These are phyloP conservation scores for Phytophthora kernoviae DNA, from an alignment of 352 stramenopile species.

Conservation along the genomic window DNA sequence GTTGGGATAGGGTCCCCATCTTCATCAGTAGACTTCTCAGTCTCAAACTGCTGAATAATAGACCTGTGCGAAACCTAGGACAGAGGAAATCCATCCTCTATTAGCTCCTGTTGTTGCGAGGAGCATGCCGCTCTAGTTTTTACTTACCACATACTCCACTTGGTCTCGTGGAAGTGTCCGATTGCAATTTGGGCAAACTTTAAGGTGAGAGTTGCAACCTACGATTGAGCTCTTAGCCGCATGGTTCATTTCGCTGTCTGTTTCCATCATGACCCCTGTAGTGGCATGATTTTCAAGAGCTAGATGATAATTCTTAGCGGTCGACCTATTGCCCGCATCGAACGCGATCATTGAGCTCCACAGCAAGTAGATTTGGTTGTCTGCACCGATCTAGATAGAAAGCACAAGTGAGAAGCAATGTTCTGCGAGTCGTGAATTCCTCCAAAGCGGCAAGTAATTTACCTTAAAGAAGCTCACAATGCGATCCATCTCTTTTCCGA, in stretches of 20 bases:
- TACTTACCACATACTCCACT: conserved; percentile 50
- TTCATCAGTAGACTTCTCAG: conserved; percentile 14
- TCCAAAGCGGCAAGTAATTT: background rate
- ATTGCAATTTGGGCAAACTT: conserved; percentile 47
- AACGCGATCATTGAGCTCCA: conserved; percentile 77
- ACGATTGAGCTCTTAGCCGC: conserved; percentile 22
- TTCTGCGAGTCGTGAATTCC: background rate
- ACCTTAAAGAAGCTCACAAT: conserved; percentile 78
- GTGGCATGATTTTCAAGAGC: conserved; percentile 27
- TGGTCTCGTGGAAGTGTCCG: conserved; percentile 40
- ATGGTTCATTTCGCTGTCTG: background rate
- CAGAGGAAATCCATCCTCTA: background rate
- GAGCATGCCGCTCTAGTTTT: background rate
- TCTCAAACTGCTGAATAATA: conserved; percentile 47
- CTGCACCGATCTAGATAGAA: conserved; percentile 47
- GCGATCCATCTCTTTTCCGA: conserved; percentile 62
- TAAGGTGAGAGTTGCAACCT: conserved; percentile 37
- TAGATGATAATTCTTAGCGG: conserved; percentile 52
- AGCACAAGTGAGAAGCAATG: conserved; percentile 8
- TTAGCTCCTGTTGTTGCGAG: background rate
- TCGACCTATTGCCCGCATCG: conserved; percentile 42
- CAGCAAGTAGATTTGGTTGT: conserved; percentile 71
- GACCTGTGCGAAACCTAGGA: conserved; percentile 47
- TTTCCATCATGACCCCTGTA: conserved; percentile 2
- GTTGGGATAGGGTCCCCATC: conserved; percentile 26